Base-by-base conservation (phyloP, 2,329 filamentous ascomycete species). In the Fusarium bulbicola region DNA sequence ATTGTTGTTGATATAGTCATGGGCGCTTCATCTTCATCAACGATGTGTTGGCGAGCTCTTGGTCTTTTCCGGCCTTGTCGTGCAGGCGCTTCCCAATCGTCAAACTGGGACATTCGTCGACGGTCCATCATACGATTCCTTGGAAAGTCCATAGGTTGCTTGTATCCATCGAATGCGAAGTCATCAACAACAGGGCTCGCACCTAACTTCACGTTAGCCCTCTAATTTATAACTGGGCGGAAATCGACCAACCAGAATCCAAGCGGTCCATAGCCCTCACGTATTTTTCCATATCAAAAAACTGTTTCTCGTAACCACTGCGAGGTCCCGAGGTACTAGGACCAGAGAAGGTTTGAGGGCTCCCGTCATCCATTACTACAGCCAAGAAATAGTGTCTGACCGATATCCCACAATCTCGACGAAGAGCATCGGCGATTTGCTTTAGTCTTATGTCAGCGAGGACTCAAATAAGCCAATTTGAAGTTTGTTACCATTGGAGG, bases 361-460 rank as follows among this genome's bases (percentile, higher is more conserved):
- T 81, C 26, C 86, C 86, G 65, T 87, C 85, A 34, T 88, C 85
- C 40, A 83, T 80, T 45, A 88, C 80, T 5, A 84, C 84, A 16
- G 85, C 87, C 39, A 90, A 81, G 70, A 90, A 89, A 76, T 86
- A 90, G 67, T 82, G 81, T 58, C 84, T 83, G 16, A 84, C 85
- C 4, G 85, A 83, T 50, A 90, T 87, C 42, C 84, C 83, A 72
- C 87, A 89, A 45, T 87, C 82, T 54, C 87, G 84, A 21, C 85
- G 82, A 16, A 90, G 79, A 32, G 86, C 87, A 68, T 85, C 83
- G 39, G 85, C 84, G 39, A 90, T 87, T 74, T 86, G 80, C 86
- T 88, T 65, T n/a, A 46, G 21, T 32, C 43, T 20, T n/a, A 32
- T 16, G 58, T 78, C 46, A 78, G 74, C 46, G n/a, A 45, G 14